phyloP scores from a whole-genome alignment of 345 rosid species.

The Raphanus sativus region DNA sequence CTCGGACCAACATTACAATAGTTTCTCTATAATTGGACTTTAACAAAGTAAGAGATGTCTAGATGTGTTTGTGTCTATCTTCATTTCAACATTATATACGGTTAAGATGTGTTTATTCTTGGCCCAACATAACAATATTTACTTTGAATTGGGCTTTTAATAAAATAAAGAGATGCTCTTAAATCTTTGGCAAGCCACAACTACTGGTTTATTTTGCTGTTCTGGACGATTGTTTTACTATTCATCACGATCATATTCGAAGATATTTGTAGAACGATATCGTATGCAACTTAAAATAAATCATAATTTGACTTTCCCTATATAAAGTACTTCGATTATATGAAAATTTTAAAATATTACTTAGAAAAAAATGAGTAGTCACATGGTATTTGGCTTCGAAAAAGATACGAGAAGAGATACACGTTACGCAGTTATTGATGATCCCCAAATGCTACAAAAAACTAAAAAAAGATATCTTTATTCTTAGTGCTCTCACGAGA shows the following conservation, averaged over 20 bases:
- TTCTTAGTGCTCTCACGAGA: conserved; percentile 33
- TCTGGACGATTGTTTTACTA: not conserved
- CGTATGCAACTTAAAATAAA: conserved; percentile 1
- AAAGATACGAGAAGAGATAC: conserved; percentile 40
- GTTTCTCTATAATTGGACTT: not conserved
- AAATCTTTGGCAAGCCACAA: not conserved
- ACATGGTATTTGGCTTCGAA: conserved; percentile 38
- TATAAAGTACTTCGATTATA: not conserved
- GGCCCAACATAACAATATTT: not conserved
- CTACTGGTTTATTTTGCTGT: not conserved
- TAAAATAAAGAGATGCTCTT: not conserved
- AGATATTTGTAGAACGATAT: conserved; percentile 9
- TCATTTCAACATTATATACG: not conserved
- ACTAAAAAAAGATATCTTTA: not conserved
- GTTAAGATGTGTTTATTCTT: not conserved
- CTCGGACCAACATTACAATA: not conserved
- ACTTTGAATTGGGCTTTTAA: not conserved
- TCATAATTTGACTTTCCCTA: not conserved
- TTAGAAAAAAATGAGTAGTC: conserved; percentile 4
- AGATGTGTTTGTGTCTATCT: not conserved
- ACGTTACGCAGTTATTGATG: conserved; percentile 37
- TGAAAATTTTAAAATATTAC: not conserved
- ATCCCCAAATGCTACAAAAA: conserved; percentile 19
- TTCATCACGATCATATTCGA: not conserved
- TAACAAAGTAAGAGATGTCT: not conserved